phyloP scores from a whole-genome alignment of 106 monocot genomes.

The Ottelia alismoides region DNA sequence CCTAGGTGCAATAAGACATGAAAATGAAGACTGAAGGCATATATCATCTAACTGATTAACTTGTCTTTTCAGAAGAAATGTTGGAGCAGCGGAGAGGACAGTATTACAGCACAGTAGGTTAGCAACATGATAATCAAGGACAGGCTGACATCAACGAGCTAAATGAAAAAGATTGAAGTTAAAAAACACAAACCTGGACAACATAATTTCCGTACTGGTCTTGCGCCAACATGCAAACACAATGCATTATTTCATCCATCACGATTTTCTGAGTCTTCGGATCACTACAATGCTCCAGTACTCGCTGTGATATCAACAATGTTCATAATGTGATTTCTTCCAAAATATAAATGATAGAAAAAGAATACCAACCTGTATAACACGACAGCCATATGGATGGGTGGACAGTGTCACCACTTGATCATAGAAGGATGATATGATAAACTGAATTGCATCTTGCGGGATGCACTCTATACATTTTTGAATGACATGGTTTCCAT shows the following conservation, averaged over 20 bases:
- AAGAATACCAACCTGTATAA: constrained; percentile 24
- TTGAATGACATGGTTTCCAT: constrained; percentile 22
- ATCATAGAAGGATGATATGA: constrained; percentile 2
- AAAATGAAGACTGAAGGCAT: no score
- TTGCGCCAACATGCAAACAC: not conserved
- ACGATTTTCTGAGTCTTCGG: not conserved
- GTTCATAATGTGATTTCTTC: no score
- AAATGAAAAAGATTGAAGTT: no score
- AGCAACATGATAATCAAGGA: no score
- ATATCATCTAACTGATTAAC: no score
- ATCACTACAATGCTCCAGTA: constrained; percentile 11
- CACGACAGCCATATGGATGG: constrained; percentile 19
- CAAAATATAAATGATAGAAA: no score
- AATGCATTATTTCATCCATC: constrained; percentile 15
- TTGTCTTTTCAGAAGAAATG: no score
- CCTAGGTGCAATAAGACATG: no score
- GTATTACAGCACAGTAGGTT: no score
- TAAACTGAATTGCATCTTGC: constrained; percentile 2
- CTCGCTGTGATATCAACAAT: constrained; percentile 4
- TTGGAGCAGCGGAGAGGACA: no score
- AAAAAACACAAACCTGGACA: constrained; percentile 9
- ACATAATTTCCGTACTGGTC: constrained; percentile 23
- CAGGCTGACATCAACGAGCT: no score
- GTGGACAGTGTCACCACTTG: constrained; percentile 6
- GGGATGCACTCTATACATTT: constrained; percentile 18